phyloP scores from a whole-genome alignment of 345 rosid genomes.

The Aquilaria yunnanensis region DNA sequence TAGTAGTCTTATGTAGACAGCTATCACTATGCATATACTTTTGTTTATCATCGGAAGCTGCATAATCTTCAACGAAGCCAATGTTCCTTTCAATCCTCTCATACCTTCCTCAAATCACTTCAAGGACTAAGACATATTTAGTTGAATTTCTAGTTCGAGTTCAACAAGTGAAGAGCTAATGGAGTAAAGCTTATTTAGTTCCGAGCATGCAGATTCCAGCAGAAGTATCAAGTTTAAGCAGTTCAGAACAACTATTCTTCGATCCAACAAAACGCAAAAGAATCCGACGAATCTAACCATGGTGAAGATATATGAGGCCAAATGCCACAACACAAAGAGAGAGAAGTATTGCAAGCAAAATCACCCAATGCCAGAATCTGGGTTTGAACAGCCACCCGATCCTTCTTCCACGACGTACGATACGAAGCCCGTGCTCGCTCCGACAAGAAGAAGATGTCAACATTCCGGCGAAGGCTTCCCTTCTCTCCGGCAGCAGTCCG shows the following conservation, averaged over 20 bases:
- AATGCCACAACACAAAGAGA: slow-evolving; percentile 43
- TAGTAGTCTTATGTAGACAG: too few species aligned
- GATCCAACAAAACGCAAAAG: not conserved
- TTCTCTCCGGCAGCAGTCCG: slow-evolving; percentile 40
- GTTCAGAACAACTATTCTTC: too few species aligned
- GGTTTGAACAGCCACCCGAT: slow-evolving; percentile 41
- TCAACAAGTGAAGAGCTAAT: not conserved
- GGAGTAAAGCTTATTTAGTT: too few species aligned
- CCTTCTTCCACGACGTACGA: slow-evolving; percentile 54
- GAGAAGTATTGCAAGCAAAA: slow-evolving; percentile 38
- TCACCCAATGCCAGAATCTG: slow-evolving; percentile 35
- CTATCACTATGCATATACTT: too few species aligned
- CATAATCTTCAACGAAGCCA: too few species aligned
- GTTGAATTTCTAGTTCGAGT: not conserved
- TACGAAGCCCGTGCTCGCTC: slow-evolving; percentile 22
- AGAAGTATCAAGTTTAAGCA: too few species aligned
- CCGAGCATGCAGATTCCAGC: too few species aligned
- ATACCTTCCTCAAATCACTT: too few species aligned
- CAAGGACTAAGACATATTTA: too few species aligned
- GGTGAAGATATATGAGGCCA: slow-evolving; percentile 41
- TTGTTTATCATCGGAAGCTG: too few species aligned
- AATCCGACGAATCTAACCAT: slow-evolving; percentile 38
- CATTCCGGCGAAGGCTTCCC: slow-evolving; percentile 28
- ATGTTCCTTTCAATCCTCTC: too few species aligned
- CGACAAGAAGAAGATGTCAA: slow-evolving; percentile 26